These are phyloP conservation scores for Papiliotrema nemorosa DNA, from an alignment of 1,284 basidiomycete species.

Conservation along the genomic window DNA sequence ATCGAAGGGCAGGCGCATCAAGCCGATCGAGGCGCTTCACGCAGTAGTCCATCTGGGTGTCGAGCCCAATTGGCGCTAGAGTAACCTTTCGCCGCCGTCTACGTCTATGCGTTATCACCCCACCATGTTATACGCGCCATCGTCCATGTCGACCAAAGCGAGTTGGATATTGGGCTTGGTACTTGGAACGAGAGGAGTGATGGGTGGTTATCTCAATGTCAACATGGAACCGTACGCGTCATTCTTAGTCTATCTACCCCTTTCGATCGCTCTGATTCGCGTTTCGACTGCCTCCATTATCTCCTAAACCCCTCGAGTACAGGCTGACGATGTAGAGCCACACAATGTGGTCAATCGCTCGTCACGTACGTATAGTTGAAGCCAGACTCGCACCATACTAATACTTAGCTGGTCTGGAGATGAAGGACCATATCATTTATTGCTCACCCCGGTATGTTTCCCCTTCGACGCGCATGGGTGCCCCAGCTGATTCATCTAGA, in stretches of 20 bases:
- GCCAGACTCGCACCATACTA: neutral
- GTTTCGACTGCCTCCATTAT: neutral
- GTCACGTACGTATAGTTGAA: constrained; percentile 15
- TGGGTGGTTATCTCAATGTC: constrained; percentile 3
- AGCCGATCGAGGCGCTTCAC: too few relatives aligned
- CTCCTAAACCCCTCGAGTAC: neutral
- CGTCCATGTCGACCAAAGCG: neutral
- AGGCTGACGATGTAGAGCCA: constrained; percentile 10
- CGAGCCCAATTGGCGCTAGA: too few relatives aligned
- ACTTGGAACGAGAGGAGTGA: neutral
- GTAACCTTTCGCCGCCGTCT: too few relatives aligned
- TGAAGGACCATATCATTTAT: constrained; percentile 44
- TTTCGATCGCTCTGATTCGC: neutral
- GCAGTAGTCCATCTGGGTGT: too few relatives aligned
- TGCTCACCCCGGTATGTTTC: constrained; percentile 40
- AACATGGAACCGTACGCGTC: constrained; percentile 8
- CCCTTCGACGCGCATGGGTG: neutral
- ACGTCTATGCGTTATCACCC: too few relatives aligned
- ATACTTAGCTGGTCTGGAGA: constrained; percentile 39
- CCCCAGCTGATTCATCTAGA: constrained; percentile 22
- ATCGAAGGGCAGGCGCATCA: too few relatives aligned
- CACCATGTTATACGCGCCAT: too few relatives aligned
- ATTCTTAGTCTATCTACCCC: neutral
- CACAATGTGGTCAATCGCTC: constrained; percentile 22
- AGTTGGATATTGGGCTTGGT: constrained; percentile 3